These are phyloP conservation scores for Crithidia expoeki DNA, from an alignment of 208 protist species.

Conservation along the genomic window DNA sequence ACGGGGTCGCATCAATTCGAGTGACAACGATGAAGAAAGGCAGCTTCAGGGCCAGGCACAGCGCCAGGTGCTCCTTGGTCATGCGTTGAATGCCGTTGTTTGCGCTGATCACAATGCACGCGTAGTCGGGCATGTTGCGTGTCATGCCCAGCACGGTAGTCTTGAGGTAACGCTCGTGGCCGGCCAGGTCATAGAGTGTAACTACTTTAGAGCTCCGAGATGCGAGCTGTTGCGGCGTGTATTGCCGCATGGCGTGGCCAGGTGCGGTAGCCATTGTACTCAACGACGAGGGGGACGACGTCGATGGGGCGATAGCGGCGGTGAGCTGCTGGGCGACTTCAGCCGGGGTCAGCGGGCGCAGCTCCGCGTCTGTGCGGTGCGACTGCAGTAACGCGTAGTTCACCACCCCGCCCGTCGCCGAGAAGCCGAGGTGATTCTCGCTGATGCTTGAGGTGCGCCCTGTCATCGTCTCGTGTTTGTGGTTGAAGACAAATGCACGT, in stretches of 20 bases:
- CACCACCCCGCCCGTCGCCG: constrained; percentile 89
- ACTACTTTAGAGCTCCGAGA: constrained; percentile 92
- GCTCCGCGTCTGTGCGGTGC: constrained; percentile 15
- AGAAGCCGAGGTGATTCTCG: constrained; percentile 97
- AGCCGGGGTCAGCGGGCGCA: constrained; percentile 18
- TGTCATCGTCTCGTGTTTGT: constrained; percentile 96
- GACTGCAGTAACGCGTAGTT: constrained; percentile 71
- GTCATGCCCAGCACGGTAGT: constrained; percentile 98
- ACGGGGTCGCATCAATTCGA: constrained; percentile 96
- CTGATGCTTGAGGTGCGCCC: constrained; percentile 96
- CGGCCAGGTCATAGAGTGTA: constrained; percentile 97
- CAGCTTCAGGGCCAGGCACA: constrained; percentile 96
- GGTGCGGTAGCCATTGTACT: constrained; percentile 3
- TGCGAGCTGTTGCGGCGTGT: constrained; percentile 78
- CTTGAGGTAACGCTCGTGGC: constrained; percentile 98
- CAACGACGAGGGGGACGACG: not conserved
- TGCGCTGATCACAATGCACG: constrained; percentile 92
- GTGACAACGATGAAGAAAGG: constrained; percentile 97
- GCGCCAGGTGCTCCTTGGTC: constrained; percentile 96
- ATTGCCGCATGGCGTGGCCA: constrained; percentile 32
- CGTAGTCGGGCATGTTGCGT: constrained; percentile 95
- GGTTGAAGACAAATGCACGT: constrained; percentile 92
- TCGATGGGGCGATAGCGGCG: not conserved
- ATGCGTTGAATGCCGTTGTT: constrained; percentile 95
- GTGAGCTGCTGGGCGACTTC: constrained; percentile 17